Evolutionary conservation across 805 yeast genomes (phyloP), one percentile per base, ranked within the genome.

Genomic region (Kazachstania bromeliacearum): DNA sequence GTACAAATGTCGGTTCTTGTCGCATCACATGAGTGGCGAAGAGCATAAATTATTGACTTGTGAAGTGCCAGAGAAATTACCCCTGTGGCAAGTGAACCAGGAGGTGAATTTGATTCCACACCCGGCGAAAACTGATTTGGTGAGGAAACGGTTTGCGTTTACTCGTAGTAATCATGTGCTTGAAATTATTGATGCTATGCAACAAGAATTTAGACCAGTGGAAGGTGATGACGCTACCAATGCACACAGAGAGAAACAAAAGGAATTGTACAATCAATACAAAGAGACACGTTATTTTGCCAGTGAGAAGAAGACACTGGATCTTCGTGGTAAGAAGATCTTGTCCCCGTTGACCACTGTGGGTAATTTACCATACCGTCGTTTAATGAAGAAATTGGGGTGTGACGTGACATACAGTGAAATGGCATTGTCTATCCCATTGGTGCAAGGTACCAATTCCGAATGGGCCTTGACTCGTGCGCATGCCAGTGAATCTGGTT

Each of bases 401-500:
- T 95, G 95, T 9, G 96, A 92, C 50, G 71, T 87, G 13, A 92
- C 98, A 0, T 92, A 84, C 56, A 73, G 88, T 27, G 99, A 92
- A 63, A 92, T 92, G 98, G 96, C 97, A 0, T 67, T 92, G 25
- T 66, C 83, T 2, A 63, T 84, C 35, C 96, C 97, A 1, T 64
- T 92, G 36, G 63, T 92, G 18, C 95, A 85, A 56, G 98, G 96
- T 20, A 72, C 80, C 13, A 85, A 85, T 55, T 75, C 94, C 2
- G 99, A 92, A 59, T 92, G 99, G 99, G 99, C 99, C 0, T 67
- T 92, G 32, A 85, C 95, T 15, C 83, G 88, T 51, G 92, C 95
- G 4, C 96, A 92, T 57, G 56, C 62, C 15, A 62, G 76, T 2
- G 98, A 92, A 56, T 68, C 70, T 37, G 94, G 89, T 5, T 92